Base-by-base conservation (phyloP, 441 rosid genomes). In the Melastoma candidum region DNA sequence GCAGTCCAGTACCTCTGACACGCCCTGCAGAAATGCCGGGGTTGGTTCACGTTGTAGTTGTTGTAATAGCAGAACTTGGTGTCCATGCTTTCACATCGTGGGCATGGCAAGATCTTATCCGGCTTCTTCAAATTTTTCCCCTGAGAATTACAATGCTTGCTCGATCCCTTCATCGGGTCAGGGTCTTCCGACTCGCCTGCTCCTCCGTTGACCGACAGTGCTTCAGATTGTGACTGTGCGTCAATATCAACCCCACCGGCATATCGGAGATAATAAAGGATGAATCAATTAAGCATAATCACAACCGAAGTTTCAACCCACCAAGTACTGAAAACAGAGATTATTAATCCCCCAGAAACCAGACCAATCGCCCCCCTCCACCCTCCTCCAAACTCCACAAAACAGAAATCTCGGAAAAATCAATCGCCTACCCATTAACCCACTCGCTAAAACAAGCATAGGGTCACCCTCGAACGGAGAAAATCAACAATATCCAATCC, bases 1-100 rank as follows among this genome's bases (percentile, higher is more conserved):
- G 89, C 84, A 17, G 95, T 90, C 97, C 97, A 90, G 59, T 90
- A 86, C 63, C 97, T 74, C 71, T 86, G 95, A 74, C 97, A 90
- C 7, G 94, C 79, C 48, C 84, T 90, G 76, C 97, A 90, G 75
- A 90, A 90, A 71, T 90, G 88, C 32, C 94, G 86, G 6, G 95
- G 97, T 66, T 86, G 95, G 68, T 84, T 84, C 51, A 79, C 44
- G 63, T 86, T 90, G 84, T 90, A 90, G 48, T 90, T 90, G 80
- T 90, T 90, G 77, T 80, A 90, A 60, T 90, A 90, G 65, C 95
- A 84, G 64, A 90, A 90, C 71, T 90, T 90, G 1, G 97, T 86
- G 44, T 90, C 95, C 95, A 80, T 86, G 74, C 97, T 84, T 47
- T 76, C 79, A 67, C 97, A 90, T 43, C 95, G 83, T 2, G 95